phyloP scores from a whole-genome alignment of 169 alveolate species.

The Cryptosporidium felis region DNA sequence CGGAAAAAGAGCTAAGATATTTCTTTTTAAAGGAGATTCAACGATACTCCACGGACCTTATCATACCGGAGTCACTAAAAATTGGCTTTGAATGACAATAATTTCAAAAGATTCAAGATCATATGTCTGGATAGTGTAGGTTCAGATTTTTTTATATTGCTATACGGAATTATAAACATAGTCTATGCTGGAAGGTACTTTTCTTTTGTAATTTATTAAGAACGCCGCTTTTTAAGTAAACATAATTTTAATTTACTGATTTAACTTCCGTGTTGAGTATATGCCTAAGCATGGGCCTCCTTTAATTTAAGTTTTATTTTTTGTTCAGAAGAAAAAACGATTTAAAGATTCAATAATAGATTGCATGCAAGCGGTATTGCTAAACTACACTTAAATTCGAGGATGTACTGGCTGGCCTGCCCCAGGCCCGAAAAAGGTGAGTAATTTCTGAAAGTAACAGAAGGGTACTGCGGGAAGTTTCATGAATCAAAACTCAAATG shows the following conservation, averaged over 20 bases:
- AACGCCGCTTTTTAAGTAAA: too few relatives aligned
- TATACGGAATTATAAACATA: background rate
- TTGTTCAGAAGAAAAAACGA: too few relatives aligned
- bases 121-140: slow-evolving; percentile 7
- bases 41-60: slow-evolving; percentile 84
- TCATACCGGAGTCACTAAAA: slow-evolving; percentile 77
- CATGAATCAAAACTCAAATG: background rate
- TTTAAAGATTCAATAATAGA: background rate
- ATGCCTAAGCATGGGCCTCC: too few relatives aligned
- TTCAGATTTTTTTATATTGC: background rate
- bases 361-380: background rate
- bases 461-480: background rate
- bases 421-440: background rate
- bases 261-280: too few relatives aligned
- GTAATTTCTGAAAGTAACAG: background rate
- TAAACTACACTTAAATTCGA: slow-evolving; percentile 20
- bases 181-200: too few relatives aligned
- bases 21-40: slow-evolving; percentile 81
- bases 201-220: too few relatives aligned
- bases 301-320: too few relatives aligned
- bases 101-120: background rate
- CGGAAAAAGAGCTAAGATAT: slow-evolving; percentile 88
- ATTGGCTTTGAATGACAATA: slow-evolving; percentile 1
- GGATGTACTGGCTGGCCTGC: background rate
- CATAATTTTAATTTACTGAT: too few relatives aligned